These are phyloP conservation scores for Rhizopogon rudus DNA, from an alignment of 768 basidiomycete genomes.

Conservation along the genomic window DNA sequence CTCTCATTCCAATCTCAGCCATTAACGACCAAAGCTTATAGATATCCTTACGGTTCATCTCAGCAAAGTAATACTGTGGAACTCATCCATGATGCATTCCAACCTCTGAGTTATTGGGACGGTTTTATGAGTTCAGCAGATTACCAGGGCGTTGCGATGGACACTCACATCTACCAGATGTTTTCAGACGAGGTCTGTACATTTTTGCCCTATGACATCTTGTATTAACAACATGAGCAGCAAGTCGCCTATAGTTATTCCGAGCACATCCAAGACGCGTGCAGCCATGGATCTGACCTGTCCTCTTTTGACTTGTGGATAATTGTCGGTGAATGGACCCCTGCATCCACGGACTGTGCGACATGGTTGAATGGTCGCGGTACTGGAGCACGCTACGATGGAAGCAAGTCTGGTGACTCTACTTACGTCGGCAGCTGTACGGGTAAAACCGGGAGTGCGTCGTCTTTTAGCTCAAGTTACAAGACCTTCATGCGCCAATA, in stretches of 20 bases:
- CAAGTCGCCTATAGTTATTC: constrained; percentile 3
- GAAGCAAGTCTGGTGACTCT: constrained; percentile 25
- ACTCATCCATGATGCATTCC: background rate
- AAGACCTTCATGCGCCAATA: constrained; percentile 60
- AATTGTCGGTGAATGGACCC: constrained; percentile 78
- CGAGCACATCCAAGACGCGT: constrained; percentile 41
- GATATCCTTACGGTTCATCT: constrained; percentile 3
- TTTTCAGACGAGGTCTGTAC: constrained; percentile 45
- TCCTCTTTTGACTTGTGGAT: constrained; percentile 62
- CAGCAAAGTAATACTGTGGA: constrained; percentile 3
- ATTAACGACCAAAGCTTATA: constrained; percentile 5
- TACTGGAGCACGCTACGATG: constrained; percentile 67
- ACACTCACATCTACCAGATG: constrained; percentile 72
- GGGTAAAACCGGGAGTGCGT: constrained; percentile 56
- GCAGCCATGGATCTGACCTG: constrained; percentile 43
- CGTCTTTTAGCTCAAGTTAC: constrained; percentile 57
- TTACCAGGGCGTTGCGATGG: constrained; percentile 47
- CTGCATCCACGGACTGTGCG: constrained; percentile 70
- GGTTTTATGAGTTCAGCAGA: constrained; percentile 28
- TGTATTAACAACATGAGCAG: background rate
- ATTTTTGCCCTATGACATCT: background rate
- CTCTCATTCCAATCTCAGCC: constrained; percentile 32
- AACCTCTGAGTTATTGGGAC: constrained; percentile 35
- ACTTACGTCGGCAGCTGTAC: constrained; percentile 31
- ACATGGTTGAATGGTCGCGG: constrained; percentile 77